Conservation (phyloP, 495 filamentous ascomycete species). For the Penicillium coffeae region DNA sequence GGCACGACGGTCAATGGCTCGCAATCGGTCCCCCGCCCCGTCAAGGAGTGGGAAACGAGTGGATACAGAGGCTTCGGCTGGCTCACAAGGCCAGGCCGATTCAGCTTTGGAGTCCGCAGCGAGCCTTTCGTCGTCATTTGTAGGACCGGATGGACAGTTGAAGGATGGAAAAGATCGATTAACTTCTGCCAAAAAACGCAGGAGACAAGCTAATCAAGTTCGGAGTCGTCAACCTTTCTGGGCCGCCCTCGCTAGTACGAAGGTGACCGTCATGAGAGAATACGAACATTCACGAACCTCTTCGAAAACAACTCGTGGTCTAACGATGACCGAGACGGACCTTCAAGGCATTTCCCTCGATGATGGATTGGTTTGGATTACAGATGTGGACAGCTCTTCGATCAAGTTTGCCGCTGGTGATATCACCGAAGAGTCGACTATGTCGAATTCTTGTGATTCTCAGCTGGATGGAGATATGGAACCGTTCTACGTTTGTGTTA, state of each 20-base stretch:
- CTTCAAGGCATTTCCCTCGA: slow-evolving; percentile 77
- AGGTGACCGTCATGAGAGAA: slow-evolving; percentile 89
- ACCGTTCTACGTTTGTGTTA: slow-evolving; percentile 85
- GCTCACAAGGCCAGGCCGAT: slow-evolving; percentile 44
- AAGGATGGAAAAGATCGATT: slow-evolving; percentile 55
- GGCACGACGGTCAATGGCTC: slow-evolving; percentile 50
- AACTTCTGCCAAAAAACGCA: slow-evolving; percentile 71
- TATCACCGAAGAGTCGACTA: slow-evolving; percentile 47
- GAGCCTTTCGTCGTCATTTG: slow-evolving; percentile 43
- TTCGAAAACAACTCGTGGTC: slow-evolving; percentile 61
- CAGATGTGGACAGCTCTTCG: slow-evolving; percentile 73
- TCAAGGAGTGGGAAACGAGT: slow-evolving; percentile 43
- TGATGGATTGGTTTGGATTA: slow-evolving; percentile 82
- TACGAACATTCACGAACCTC: slow-evolving; percentile 80
- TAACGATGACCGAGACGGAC: slow-evolving; percentile 75
- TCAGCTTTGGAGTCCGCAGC: slow-evolving; percentile 42
- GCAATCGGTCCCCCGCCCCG: slow-evolving; percentile 44
- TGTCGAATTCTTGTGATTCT: slow-evolving; percentile 30
- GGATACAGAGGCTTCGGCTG: slow-evolving; percentile 56
- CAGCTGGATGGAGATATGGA: slow-evolving; percentile 50
- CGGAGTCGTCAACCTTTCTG: slow-evolving; percentile 88
- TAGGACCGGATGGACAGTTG: slow-evolving; percentile 49
- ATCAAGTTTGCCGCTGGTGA: slow-evolving; percentile 78
- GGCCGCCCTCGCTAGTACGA: slow-evolving; percentile 90
- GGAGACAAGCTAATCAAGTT: slow-evolving; percentile 84